Evolutionary conservation across 495 filamentous ascomycete genomes (phyloP).

Genomic region (Aspergillus coremiiformis): DNA sequence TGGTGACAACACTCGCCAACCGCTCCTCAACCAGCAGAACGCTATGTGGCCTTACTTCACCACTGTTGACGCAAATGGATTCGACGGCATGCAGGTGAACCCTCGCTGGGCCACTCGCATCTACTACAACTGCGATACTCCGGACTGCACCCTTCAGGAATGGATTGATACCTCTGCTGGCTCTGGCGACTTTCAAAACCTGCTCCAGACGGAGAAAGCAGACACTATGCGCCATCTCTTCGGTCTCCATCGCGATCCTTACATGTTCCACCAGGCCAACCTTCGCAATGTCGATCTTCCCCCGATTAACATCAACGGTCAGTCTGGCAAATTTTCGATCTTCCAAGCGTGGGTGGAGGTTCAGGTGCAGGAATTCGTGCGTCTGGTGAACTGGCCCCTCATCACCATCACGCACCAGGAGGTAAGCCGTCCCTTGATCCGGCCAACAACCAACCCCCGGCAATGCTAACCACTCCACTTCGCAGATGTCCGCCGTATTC

Average conservation of each 20-base stretch:
- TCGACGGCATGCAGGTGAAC: slow-evolving; percentile 50
- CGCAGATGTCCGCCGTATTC: slow-evolving; percentile 44
- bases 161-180: slow-evolving; percentile 55
- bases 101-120: slow-evolving; percentile 57
- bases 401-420: slow-evolving; percentile 49
- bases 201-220: slow-evolving; percentile 42
- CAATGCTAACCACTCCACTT: neutral
- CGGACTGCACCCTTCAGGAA: slow-evolving; percentile 48
- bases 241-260: slow-evolving; percentile 44
- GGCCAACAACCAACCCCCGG: neutral
- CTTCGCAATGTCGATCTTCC: slow-evolving; percentile 44
- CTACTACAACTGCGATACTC: slow-evolving; percentile 57
- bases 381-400: slow-evolving; percentile 53
- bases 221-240: slow-evolving; percentile 51
- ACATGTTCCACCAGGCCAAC: slow-evolving; percentile 53
- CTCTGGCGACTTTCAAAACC: slow-evolving; percentile 39
- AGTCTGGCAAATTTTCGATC: slow-evolving; percentile 42
- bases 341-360: slow-evolving; percentile 58
- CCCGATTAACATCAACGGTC: slow-evolving; percentile 45
- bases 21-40: slow-evolving; percentile 41
- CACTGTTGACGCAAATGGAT: slow-evolving; percentile 43
- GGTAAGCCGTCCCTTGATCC: slow-evolving; percentile 13
- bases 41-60: slow-evolving; percentile 50
- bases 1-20: slow-evolving; percentile 54
- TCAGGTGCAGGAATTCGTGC: slow-evolving; percentile 48